phyloP scores from a whole-genome alignment of 208 protist species.

The Giardia duodenalis region DNA sequence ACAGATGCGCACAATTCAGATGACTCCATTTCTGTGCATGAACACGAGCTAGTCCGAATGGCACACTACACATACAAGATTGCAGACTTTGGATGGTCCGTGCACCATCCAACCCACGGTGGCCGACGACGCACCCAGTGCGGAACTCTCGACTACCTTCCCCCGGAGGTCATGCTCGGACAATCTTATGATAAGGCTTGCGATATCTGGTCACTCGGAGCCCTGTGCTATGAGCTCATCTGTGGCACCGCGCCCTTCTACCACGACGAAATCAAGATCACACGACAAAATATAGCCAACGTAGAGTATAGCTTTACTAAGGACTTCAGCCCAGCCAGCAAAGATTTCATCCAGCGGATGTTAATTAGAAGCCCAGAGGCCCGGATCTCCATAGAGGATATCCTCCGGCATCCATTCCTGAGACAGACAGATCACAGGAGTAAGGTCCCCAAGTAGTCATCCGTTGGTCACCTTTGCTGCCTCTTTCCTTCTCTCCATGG shows the following conservation, averaged over 20 bases:
- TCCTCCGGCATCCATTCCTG: not conserved
- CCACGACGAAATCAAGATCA: constrained; percentile 27
- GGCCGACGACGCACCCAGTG: constrained; percentile 41
- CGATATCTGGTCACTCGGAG: constrained; percentile 51
- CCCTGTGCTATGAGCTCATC: constrained; percentile 47
- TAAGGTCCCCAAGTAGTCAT: no score
- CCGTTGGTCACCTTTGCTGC: no score
- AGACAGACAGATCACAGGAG: no score
- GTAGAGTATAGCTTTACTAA: not conserved
- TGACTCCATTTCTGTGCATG: no score
- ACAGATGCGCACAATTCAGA: not conserved
- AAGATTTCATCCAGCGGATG: constrained; percentile 9
- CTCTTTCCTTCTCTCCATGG: no score
- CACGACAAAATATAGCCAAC: not conserved
- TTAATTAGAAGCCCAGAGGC: not conserved
- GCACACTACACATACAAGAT: not conserved
- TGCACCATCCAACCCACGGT: not conserved
- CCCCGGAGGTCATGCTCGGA: constrained; percentile 48
- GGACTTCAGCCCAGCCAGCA: not conserved
- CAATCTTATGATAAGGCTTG: constrained; percentile 42
- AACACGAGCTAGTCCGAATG: not conserved
- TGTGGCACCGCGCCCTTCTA: constrained; percentile 46
- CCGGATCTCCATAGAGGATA: not conserved
- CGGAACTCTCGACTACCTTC: constrained; percentile 53
- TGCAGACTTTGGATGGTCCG: constrained; percentile 29